phyloP scores from a whole-genome alignment of 2,329 filamentous ascomycete species.

The Metarhizium humberi region DNA sequence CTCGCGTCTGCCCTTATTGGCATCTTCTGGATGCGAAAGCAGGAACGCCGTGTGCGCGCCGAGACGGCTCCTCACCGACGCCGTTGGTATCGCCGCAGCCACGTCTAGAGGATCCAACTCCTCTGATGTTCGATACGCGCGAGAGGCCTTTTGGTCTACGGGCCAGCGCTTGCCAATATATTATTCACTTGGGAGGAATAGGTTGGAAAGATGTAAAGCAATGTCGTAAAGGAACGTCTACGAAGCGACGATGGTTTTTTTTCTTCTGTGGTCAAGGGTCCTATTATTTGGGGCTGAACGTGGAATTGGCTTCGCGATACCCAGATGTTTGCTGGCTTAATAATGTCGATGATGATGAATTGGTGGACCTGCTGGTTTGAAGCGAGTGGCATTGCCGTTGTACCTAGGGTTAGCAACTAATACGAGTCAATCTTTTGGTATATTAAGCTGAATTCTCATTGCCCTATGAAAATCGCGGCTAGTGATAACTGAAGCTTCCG shows the following conservation, averaged over 20 bases:
- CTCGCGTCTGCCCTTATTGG: slow-evolving; percentile 53
- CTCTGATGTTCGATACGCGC: background rate
- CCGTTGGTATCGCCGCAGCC: slow-evolving; percentile 34
- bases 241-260: background rate
- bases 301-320: background rate
- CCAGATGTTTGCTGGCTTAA: background rate
- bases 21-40: slow-evolving; percentile 41
- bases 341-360: background rate
- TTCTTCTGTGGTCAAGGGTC: background rate
- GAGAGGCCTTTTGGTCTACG: background rate
- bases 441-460: too few relatives aligned
- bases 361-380: background rate
- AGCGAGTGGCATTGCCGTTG: background rate
- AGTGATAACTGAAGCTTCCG: too few relatives aligned
- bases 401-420: background rate
- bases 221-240: background rate
- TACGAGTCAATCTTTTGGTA: too few relatives aligned
- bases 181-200: background rate
- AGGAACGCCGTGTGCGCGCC: slow-evolving; percentile 21
- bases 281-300: background rate
- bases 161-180: background rate
- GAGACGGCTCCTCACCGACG: slow-evolving; percentile 20
- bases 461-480: too few relatives aligned
- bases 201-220: background rate
- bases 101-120: slow-evolving; percentile 24